Base-by-base conservation (phyloP, 2,329 filamentous ascomycete genomes). In the Xylariomycetidae sp. region DNA sequence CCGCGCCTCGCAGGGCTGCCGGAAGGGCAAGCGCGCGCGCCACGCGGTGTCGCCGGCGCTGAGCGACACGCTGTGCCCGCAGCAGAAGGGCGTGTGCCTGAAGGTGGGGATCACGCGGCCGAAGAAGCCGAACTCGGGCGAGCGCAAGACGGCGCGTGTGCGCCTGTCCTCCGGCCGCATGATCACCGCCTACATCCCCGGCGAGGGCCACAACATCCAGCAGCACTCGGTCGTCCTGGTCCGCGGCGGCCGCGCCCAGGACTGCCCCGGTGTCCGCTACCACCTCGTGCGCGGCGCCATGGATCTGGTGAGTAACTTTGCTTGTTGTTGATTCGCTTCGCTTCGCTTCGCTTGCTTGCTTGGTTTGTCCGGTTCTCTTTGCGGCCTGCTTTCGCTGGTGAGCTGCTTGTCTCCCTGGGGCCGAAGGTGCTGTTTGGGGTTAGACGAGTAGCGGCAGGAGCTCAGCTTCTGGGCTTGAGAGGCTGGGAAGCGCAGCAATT, bases 51-150 rank as follows among this genome's bases (percentile, higher is more conserved):
- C 90, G 3, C 92, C 92, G 0, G 89, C 90, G 15, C 74, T 98
- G 34, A 70, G 72, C 31, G 72, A 71, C 43, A 73, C 72, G 41
- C 61, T 76, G 32, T 74, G 85, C 26, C 88, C 92, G 4, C 77
- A 84, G 56, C 81, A 95, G 65, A 96, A 96, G 70, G 92, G 90
- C 49, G 92, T 98, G 23, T 96, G 92, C 61, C 68, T 98, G 44
- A 89, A 93, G 59, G 92, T 96, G 40, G 88, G 86, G 54, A 85
- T 89, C 50, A 88, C 85, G 50, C 88, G 92, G 55, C 92, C 92
- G 36, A 98, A 98, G 79, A 98, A 98, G 67, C 92, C 92, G 46
- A 98, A 98, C 64, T 98, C 92, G 18, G 92, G 89, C 35, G 88
- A 96, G 72, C 74, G 92, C 44, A 98, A 98, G 71, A 92, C 87